Conservation (phyloP, 176 grass and related monocot genomes). For the Carex cristatella region DNA sequence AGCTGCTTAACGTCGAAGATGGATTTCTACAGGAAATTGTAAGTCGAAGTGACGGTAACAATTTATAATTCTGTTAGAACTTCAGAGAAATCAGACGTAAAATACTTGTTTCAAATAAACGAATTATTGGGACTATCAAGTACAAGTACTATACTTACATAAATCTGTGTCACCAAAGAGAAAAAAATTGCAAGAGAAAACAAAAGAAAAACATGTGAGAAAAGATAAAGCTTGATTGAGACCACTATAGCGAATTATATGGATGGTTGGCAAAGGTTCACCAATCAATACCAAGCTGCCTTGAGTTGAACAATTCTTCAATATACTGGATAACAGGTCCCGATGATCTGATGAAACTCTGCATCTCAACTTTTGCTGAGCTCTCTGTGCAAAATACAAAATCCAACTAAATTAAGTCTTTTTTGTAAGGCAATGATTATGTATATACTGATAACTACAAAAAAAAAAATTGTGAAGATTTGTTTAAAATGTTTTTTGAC, state of each 20-base stretch:
- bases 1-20: too few relatives aligned
- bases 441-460: background rate
- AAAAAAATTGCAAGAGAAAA: background rate
- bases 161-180: background rate
- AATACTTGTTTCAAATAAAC: background rate
- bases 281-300: conserved; percentile 66
- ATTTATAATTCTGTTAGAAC: too few relatives aligned
- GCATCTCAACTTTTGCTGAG: conserved; percentile 65
- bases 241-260: background rate
- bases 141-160: background rate
- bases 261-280: conserved; percentile 15
- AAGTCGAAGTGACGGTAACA: too few relatives aligned
- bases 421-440: background rate
- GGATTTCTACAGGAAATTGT: background rate
- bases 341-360: conserved; percentile 60
- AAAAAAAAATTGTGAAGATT: background rate
- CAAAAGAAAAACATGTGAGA: background rate
- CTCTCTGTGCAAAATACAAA: conserved; percentile 38
- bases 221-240: background rate
- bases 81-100: too few relatives aligned
- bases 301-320: conserved; percentile 69
- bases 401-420: background rate
- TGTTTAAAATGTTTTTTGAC: background rate
- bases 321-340: conserved; percentile 62
- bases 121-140: background rate